phyloP scores from a whole-genome alignment of 805 yeast species.

The Barnettozyma vustinii region DNA sequence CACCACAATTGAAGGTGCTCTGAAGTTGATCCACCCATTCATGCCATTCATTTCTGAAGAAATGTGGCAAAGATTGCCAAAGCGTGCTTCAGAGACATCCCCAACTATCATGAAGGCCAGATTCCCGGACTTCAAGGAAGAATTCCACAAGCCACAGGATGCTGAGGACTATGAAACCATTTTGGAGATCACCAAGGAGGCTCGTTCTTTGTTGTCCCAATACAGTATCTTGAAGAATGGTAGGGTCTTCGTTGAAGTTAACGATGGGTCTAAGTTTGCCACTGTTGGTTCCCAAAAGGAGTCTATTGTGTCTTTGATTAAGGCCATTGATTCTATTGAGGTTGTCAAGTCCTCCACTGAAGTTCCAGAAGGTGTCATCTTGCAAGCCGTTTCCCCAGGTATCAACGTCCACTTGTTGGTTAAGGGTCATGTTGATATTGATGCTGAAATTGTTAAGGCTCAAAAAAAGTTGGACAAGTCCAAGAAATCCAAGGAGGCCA shows the following conservation, averaged over 20 bases:
- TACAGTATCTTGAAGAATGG: constrained; percentile 87
- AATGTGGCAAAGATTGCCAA: constrained; percentile 98
- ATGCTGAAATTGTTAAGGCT: constrained; percentile 83
- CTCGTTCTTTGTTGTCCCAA: constrained; percentile 89
- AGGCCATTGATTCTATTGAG: constrained; percentile 74
- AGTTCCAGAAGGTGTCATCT: constrained; percentile 88
- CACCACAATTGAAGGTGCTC: constrained; percentile 87
- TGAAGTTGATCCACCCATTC: constrained; percentile 91
- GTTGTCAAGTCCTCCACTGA: constrained; percentile 51
- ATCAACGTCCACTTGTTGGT: constrained; percentile 86
- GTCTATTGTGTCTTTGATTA: constrained; percentile 86
- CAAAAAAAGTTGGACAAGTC: constrained; percentile 67
- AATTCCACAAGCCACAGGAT: constrained; percentile 60
- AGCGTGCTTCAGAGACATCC: constrained; percentile 65
- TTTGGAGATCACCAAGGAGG: constrained; percentile 80
- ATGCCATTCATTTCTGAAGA: constrained; percentile 98
- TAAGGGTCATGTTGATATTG: constrained; percentile 91
- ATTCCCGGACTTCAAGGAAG: constrained; percentile 63
- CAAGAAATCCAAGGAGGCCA: constrained; percentile 49
- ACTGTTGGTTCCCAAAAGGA: constrained; percentile 68
- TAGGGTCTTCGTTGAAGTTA: constrained; percentile 74
- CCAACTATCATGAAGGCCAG: constrained; percentile 71
- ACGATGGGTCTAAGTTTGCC: constrained; percentile 39
- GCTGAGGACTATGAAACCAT: constrained; percentile 76
- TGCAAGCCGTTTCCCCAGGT: constrained; percentile 73